These are phyloP conservation scores for Phaseolus lunatus DNA, from an alignment of 306 rosid species.

Conservation along the genomic window DNA sequence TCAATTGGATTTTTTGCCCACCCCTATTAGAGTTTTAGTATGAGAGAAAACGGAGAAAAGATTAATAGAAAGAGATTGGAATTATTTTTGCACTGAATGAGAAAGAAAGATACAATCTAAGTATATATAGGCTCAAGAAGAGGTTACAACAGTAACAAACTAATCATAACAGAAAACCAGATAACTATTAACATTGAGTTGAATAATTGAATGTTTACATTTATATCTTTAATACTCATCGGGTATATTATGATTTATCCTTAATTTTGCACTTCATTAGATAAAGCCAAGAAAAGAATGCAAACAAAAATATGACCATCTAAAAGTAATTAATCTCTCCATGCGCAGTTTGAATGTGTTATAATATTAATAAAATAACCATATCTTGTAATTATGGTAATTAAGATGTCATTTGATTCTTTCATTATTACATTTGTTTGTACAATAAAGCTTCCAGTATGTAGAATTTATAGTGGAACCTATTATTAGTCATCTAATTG, in stretches of 20 bases:
- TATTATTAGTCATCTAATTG: constrained; percentile 9
- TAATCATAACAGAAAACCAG: too few relatives aligned
- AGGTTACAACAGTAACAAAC: too few relatives aligned
- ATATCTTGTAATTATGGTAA: not conserved
- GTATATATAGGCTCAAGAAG: too few relatives aligned
- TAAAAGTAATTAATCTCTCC: not conserved
- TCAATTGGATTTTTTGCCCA: too few relatives aligned
- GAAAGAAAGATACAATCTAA: too few relatives aligned
- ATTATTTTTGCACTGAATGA: too few relatives aligned
- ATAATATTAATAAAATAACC: not conserved
- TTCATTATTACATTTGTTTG: not conserved
- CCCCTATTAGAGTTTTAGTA: too few relatives aligned
- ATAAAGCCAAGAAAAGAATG: not conserved
- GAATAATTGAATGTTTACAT: too few relatives aligned
- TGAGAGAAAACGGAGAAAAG: too few relatives aligned
- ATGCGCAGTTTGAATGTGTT: not conserved
- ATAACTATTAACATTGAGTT: too few relatives aligned
- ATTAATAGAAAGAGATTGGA: too few relatives aligned
- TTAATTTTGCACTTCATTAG: not conserved
- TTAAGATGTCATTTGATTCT: not conserved
- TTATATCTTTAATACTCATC: too few relatives aligned
- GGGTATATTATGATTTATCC: constrained; percentile 15
- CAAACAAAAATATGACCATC: not conserved
- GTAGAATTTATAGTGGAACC: constrained; percentile 2
- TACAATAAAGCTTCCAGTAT: not conserved